Evolutionary conservation across 2,329 filamentous ascomycete species (phyloP), one percentile per base, ranked within the genome.

Genomic region (Pseudocercospora fuligena): DNA sequence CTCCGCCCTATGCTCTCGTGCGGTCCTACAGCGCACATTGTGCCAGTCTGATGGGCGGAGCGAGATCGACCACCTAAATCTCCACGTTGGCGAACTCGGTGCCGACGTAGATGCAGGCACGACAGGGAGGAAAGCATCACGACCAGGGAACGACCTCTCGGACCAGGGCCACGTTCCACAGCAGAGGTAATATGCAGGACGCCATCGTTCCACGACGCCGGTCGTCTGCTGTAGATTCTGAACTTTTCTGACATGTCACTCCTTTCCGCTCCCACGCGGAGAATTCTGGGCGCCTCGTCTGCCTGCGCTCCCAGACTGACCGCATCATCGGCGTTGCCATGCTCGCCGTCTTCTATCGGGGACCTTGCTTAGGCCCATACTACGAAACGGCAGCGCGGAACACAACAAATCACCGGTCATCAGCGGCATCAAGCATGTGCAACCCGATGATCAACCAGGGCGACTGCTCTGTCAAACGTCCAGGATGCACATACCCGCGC

Each of bases 391-490:
- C 40, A 27, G 57, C 57, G 57, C 25, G 57, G 57, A 60, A 60
- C 57, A 60, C 57, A 60, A 21, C 57, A 29, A 47, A 60, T 47
- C 23, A 47, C 40, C 57, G 21, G n/a, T 27, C 19, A 46, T n/a
- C 21, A 29, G 57, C 57, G 40, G 57, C 33, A 43, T 60, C 31
- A 27, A 60, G 33, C 40, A 47, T 60, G 57, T 60, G 57, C 57
- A 8, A 60, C 57, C 57, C 25, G 33, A 46, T 47, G 40, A 60
- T 47, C 57, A 43, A 47, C 57, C 57, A 46, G 12, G 19, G 33
- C 57, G 19, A 27, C 19, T 46, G 57, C 33, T 46, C 57, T 58
- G 61, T 63, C 61, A 63, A 59, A 63, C 61, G 53, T 58, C 51
- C 25, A 57, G 29, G 11, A 63, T 58, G 61, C 51, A 27, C 49